Percentiles rank a stretch among this genome's conserved stretches.
Evolutionary conservation across 1,284 basidiomycete species (phyloP).

Genomic region (Leccinum pseudoinsigne): DNA sequence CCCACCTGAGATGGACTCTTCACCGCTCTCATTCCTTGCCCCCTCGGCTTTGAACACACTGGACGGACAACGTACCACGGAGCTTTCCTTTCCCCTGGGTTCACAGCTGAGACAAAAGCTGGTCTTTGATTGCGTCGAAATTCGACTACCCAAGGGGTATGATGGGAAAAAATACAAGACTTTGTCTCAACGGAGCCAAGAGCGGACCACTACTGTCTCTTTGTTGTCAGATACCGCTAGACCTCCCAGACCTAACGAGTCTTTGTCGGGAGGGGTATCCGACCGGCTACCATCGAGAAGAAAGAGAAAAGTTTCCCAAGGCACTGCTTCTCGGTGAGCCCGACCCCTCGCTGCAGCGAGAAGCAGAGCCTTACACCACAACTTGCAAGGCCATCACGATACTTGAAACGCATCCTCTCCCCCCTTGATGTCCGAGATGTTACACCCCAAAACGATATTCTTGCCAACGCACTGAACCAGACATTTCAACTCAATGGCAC

Average conservation of each 20-base stretch:
- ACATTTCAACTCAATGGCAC: constrained; percentile 28
- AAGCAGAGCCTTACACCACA: constrained; percentile 30
- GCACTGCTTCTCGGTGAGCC: constrained; percentile 35
- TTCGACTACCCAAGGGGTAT: constrained; percentile 17
- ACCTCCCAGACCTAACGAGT: constrained; percentile 2
- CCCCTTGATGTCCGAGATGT: background rate
- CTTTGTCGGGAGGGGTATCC: background rate
- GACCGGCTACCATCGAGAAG: constrained; percentile 12
- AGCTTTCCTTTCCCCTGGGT: background rate
- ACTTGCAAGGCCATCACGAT: constrained; percentile 25
- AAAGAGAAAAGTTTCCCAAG: constrained; percentile 24
- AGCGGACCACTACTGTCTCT: constrained; percentile 6
- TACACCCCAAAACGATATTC: constrained; percentile 10
- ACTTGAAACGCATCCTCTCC: constrained; percentile 4
- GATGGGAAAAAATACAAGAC: background rate
- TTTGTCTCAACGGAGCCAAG: constrained; percentile 15
- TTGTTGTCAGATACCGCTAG: background rate
- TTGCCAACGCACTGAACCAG: constrained; percentile 29
- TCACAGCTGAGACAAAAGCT: constrained; percentile 16
- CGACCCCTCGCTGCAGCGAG: constrained; percentile 30
- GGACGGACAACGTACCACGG: background rate
- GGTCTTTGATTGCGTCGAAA: constrained; percentile 29
- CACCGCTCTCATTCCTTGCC: constrained; percentile 7
- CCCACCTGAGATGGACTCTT: constrained; percentile 21
- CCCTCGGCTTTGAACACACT: background rate